Conservation (phyloP, 2,329 filamentous ascomycete genomes). For the Ophiostoma pallidulum region DNA sequence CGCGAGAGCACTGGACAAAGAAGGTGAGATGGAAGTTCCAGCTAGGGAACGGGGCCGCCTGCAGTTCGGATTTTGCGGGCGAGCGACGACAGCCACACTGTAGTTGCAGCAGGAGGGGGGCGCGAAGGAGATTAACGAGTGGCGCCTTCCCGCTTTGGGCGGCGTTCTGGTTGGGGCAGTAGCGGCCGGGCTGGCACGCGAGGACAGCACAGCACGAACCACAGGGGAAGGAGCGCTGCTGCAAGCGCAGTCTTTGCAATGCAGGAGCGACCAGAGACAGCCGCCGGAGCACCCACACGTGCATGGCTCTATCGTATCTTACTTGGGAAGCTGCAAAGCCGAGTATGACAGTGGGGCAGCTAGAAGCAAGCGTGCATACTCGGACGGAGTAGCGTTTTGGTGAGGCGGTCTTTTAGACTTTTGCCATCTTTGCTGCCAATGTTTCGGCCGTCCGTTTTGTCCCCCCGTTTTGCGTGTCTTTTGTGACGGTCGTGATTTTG, state of each 20-base stretch:
- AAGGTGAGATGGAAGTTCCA: neutral
- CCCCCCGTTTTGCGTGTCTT: no score
- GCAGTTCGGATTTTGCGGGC: conserved; percentile 7
- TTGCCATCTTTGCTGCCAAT: no score
- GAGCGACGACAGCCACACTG: neutral
- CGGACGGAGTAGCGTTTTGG: no score
- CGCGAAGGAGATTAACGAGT: conserved; percentile 2
- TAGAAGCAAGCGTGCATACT: no score
- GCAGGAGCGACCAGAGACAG: no score
- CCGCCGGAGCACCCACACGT: neutral
- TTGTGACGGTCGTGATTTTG: no score
- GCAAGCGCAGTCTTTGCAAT: no score
- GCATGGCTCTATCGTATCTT: neutral
- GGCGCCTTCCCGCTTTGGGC: conserved; percentile 9
- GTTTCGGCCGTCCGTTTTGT: no score
- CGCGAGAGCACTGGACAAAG: neutral
- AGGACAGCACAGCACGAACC: neutral
- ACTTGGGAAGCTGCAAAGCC: no score
- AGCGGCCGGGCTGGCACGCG: neutral
- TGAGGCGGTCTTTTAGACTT: no score
- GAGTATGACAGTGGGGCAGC: no score
- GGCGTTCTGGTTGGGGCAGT: neutral
- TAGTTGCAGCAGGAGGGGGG: conserved; percentile 6
- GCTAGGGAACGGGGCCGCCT: neutral
- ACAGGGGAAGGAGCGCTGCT: no score